Evolutionary conservation across 2,329 filamentous ascomycete genomes (phyloP), one percentile per base, ranked within the genome.

Genomic region (Hymenoscyphus fraxineus): DNA sequence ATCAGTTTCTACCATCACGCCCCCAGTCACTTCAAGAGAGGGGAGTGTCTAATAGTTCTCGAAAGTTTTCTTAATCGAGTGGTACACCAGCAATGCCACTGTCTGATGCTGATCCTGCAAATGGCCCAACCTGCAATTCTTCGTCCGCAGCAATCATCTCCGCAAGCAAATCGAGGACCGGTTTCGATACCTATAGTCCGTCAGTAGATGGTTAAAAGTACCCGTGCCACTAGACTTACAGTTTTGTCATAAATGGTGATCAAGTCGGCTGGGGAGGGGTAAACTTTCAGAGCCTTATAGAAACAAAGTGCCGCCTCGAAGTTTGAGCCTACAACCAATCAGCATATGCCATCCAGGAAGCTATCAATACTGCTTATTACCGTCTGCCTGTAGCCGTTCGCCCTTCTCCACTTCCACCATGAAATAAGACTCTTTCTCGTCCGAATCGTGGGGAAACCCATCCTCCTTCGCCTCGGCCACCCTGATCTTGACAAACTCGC

Each of bases 171-270:
- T 99, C 94, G 73, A 99, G 88, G 73, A 98, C 91, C 68, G 93
- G 88, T 90, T 95, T 69, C 9, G 68, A 66, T 27, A 71, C 68
- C 67, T 57, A 40, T 47, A 31, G 1, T 22, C 22, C 31, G 60
- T 71, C 67, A 71, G 67, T 64, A 47, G 66, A 62, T 60, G 59
- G 51, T 27, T 58, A 55, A 35, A 55, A 10, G 6, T 10, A 1
- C 19, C 19, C n/a, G n/a, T 3, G 6, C 6, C 12, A 31, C n/a
- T 13, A 44, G 22, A 60, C 62, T 56, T 56, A 64, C 62, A 10
- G 95, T 98, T 86, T 96, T 97, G 79, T 99, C 95, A 80, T 99
- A 99, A 78, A 99, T 97, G 74, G 86, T 86, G 77, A 99, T 97
- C 73, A 99, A 83, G 76, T 98, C 95, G 73, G 89, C 86, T 13